Evolutionary conservation across 2,329 filamentous ascomycete genomes (phyloP).

Genomic region (Biscogniauxia mediterranea): DNA sequence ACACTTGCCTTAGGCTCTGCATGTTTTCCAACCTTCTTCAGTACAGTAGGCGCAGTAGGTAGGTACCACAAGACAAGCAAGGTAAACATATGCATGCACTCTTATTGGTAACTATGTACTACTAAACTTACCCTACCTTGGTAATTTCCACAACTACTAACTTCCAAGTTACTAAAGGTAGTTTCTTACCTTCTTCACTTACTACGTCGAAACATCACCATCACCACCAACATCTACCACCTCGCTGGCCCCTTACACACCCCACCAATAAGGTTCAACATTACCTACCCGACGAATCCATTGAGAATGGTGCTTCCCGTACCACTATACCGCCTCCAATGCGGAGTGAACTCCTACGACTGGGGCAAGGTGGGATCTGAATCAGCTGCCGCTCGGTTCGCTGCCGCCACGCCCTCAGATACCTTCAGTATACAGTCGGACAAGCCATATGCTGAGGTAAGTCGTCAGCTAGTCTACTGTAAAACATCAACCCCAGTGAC

Average conservation of each 20-base stretch:
- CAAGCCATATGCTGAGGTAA: conserved; percentile 91
- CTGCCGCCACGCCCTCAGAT: conserved; percentile 74
- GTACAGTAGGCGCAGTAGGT: too few relatives aligned
- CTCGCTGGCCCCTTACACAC: too few relatives aligned
- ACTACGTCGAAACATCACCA: too few relatives aligned
- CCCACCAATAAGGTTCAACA: conserved; percentile 1
- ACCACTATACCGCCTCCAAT: conserved; percentile 80
- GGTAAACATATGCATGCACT: too few relatives aligned
- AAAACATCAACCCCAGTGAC: not conserved
- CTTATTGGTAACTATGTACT: too few relatives aligned
- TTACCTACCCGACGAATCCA: not conserved
- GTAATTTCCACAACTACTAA: too few relatives aligned
- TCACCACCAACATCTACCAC: too few relatives aligned
- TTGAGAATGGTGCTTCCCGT: conserved; percentile 57
- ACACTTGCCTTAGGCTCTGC: too few relatives aligned
- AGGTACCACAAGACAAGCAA: too few relatives aligned
- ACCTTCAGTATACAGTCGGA: conserved; percentile 78
- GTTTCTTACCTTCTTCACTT: not conserved
- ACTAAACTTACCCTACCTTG: too few relatives aligned
- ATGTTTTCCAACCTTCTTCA: too few relatives aligned
- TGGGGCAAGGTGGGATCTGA: conserved; percentile 92
- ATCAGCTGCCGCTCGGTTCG: conserved; percentile 87
- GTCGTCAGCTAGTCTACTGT: conserved; percentile 15
- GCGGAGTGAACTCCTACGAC: conserved; percentile 97
- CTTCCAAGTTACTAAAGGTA: too few relatives aligned